phyloP scores from a whole-genome alignment of 768 basidiomycete species.

The Boletus bicolor region DNA sequence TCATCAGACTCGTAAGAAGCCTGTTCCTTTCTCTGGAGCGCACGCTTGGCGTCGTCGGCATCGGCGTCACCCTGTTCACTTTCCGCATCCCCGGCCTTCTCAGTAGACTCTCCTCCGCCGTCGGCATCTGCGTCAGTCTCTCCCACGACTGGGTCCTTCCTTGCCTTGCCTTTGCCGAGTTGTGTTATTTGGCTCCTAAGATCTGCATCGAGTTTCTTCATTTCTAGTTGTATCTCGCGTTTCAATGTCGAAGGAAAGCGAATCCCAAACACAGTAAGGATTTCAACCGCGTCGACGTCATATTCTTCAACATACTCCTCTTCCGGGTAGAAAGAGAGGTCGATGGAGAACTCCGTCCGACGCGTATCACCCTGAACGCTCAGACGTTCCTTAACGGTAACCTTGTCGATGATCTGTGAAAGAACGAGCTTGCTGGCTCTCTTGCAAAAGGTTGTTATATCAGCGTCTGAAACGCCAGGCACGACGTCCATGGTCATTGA shows the following conservation, averaged over 20 bases:
- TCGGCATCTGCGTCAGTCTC: slow-evolving; percentile 51
- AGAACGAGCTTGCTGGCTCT: slow-evolving; percentile 80
- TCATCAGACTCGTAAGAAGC: slow-evolving; percentile 67
- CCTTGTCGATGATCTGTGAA: slow-evolving; percentile 82
- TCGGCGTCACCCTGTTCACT: slow-evolving; percentile 83
- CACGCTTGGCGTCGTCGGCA: slow-evolving; percentile 73
- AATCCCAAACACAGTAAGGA: slow-evolving; percentile 66
- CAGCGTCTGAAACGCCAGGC: slow-evolving; percentile 45
- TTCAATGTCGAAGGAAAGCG: slow-evolving; percentile 79
- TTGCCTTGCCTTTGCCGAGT: slow-evolving; percentile 74
- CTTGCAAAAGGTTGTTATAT: slow-evolving; percentile 82
- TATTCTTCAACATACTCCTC: slow-evolving; percentile 84
- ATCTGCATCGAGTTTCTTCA: slow-evolving; percentile 81
- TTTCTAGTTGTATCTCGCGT: slow-evolving; percentile 81
- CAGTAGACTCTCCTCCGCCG: slow-evolving; percentile 44
- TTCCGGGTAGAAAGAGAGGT: slow-evolving; percentile 81
- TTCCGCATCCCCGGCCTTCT: slow-evolving; percentile 56
- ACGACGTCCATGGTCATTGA: slow-evolving; percentile 88
- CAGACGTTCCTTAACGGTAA: slow-evolving; percentile 77
- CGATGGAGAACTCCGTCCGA: slow-evolving; percentile 74
- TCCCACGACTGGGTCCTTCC: slow-evolving; percentile 39
- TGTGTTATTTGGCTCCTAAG: slow-evolving; percentile 74
- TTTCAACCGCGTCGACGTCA: slow-evolving; percentile 66
- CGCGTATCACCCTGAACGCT: slow-evolving; percentile 64
- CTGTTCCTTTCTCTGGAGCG: slow-evolving; percentile 68